Evolutionary conservation across 805 yeast species (phyloP), one percentile per base, ranked within the genome.

Genomic region (Pichia occidentalis): DNA sequence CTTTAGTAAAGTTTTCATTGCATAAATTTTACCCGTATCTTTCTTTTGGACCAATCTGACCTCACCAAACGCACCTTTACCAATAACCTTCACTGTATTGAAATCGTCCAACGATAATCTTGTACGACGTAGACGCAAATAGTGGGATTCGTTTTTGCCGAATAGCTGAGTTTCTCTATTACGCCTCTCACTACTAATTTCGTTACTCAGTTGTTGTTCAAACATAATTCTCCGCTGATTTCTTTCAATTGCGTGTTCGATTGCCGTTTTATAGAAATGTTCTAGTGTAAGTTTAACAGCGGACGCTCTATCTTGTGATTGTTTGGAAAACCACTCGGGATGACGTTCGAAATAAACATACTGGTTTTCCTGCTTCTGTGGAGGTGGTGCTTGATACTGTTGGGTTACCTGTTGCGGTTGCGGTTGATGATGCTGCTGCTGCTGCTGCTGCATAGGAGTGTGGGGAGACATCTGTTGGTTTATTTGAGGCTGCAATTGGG

Each of bases 1-100:
- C 61, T 85, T 92, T 56, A 81, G 71, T 53, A 82, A 72, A 4
- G 96, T 88, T 63, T 87, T 87, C 98, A 85, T 92, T 34, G 95
- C 95, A 65, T 79, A 87, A 24, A 84, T 88, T 61, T 84, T 81
- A 37, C 95, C 95, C 1, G 92, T 82, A 60, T 92, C 98, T 37
- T 68, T 71, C 67, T 88, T 90, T 56, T 92, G 97, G 11, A 92
- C 97, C 37, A 92, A 67, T 45, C 97, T 73, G 24, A 92, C 98
- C 56, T 87, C 97, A 45, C 98, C 98, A 65, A 92, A 92, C 0
- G 98, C 96, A 46, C 98, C 98, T 59, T 92, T 92, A 34, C 98
- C 98, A 47, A 70, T 75, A 24, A 83, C 95, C 61, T 86, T 86
- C 38, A 87, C 94, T 1, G 96, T 87, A 42, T 69, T 74, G 62